These are phyloP conservation scores for Neospermospora avenae DNA, from an alignment of 2,329 filamentous ascomycete genomes.

Conservation along the genomic window DNA sequence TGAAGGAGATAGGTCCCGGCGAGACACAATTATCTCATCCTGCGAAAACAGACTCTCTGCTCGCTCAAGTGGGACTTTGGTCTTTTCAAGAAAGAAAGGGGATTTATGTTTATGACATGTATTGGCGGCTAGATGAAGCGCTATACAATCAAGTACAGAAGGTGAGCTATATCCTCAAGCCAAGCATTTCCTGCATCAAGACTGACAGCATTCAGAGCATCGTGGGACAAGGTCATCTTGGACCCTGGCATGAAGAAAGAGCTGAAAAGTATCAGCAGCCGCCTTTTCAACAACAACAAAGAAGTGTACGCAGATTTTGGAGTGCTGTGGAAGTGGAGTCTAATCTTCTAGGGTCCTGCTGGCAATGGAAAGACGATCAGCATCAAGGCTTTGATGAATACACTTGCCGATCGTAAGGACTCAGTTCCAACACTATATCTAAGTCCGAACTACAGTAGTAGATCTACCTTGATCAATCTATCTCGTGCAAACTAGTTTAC, in stretches of 20 bases:
- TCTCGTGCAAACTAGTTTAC: not conserved
- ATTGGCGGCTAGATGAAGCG: conserved; percentile 4
- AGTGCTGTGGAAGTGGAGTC: conserved; percentile 18
- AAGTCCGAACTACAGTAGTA: not conserved
- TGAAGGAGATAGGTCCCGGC: conserved; percentile 5
- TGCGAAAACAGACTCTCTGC: conserved; percentile 3
- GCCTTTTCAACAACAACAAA: conserved; percentile 16
- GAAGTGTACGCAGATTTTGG: conserved; percentile 12
- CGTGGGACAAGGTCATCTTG: conserved; percentile 19
- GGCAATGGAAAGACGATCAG: conserved; percentile 20
- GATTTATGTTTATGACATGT: conserved; percentile 8
- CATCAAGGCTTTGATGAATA: conserved; percentile 17
- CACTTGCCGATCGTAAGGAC: conserved; percentile 10
- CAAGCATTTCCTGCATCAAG: not conserved
- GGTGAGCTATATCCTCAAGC: not conserved
- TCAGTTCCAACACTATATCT: conserved; percentile 19
- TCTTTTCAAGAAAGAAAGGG: conserved; percentile 1
- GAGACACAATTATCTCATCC: conserved; percentile 6
- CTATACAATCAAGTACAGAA: conserved; percentile 12
- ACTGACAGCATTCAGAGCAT: conserved; percentile 3
- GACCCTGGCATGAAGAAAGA: conserved; percentile 12
- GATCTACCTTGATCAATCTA: too few relatives aligned
- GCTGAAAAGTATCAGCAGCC: conserved; percentile 9
- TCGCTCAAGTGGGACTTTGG: conserved; percentile 7
- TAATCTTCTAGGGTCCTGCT: conserved; percentile 16